Conservation (phyloP, 495 filamentous ascomycete genomes). For the Talaromyces liani region DNA sequence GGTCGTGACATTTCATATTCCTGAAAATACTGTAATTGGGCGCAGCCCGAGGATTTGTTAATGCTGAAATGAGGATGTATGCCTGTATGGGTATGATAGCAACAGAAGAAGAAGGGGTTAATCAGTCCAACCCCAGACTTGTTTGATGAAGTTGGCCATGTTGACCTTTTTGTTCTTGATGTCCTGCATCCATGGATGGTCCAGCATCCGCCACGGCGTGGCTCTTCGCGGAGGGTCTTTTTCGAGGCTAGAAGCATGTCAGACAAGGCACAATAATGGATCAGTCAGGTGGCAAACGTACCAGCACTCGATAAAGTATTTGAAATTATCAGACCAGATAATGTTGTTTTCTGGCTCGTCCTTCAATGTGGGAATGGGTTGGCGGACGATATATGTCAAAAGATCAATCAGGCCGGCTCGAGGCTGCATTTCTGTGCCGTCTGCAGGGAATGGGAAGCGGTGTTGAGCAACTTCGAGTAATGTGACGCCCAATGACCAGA, state of each 20-base stretch:
- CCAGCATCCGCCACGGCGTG: constrained; percentile 96
- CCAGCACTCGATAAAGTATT: constrained; percentile 99
- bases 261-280: constrained; percentile 7
- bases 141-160: constrained; percentile 83
- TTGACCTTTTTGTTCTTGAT: constrained; percentile 95
- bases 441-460: constrained; percentile 93
- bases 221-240: constrained; percentile 84
- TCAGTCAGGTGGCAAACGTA: constrained; percentile 44
- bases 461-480: constrained; percentile 96
- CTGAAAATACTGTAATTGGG: neutral
- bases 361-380: constrained; percentile 92
- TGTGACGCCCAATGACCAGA: constrained; percentile 95
- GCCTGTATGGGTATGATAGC: neutral
- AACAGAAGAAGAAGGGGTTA: constrained; percentile 12
- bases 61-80: neutral
- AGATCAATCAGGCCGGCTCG: constrained; percentile 89
- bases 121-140: constrained; percentile 92
- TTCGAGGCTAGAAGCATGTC: constrained; percentile 59
- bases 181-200: constrained; percentile 97
- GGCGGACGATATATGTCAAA: constrained; percentile 92
- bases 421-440: constrained; percentile 85
- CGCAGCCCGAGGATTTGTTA: neutral
- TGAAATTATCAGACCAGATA: constrained; percentile 91
- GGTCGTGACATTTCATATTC: neutral
- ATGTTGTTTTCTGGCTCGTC: constrained; percentile 79